Percentiles rank a stretch among this genome's conserved stretches.
Conservation (phyloP, 225 moss, liverwort and hornwort species). For the Sphagnum contortum region DNA sequence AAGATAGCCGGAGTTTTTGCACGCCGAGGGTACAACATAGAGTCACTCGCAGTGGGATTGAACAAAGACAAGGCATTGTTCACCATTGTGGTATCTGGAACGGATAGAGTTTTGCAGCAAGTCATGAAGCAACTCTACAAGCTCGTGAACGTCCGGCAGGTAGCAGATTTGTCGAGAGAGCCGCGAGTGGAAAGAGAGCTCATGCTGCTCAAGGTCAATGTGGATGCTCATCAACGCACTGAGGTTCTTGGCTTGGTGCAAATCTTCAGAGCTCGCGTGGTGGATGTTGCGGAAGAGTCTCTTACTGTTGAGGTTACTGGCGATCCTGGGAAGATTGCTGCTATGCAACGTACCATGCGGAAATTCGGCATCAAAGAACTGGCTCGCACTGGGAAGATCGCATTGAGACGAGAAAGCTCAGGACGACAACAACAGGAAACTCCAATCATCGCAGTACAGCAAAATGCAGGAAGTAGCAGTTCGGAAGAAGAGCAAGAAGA, state of each 20-base stretch:
- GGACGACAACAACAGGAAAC: background rate
- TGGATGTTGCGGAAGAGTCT: constrained; percentile 85
- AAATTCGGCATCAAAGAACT: constrained; percentile 93
- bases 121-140: constrained; percentile 99
- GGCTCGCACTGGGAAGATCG: constrained; percentile 97
- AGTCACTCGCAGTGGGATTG: constrained; percentile 85
- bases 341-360: constrained; percentile 66
- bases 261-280: constrained; percentile 78
- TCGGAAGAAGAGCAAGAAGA: too few species aligned
- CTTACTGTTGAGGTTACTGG: constrained; percentile 90
- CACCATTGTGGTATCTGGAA: constrained; percentile 94
- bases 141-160: constrained; percentile 94
- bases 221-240: constrained; percentile 59
- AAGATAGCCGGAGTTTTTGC: constrained; percentile 93
- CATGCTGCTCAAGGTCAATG: constrained; percentile 88
- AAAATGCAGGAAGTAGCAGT: too few species aligned
- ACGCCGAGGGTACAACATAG: constrained; percentile 91
- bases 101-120: constrained; percentile 83
- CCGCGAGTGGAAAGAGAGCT: constrained; percentile 87
- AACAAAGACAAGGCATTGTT: constrained; percentile 98
- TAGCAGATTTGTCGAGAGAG: constrained; percentile 76
- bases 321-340: constrained; percentile 87
- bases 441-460: too few species aligned
- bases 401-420: constrained; percentile 73
- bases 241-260: constrained; percentile 82